These are phyloP conservation scores for Phytopythium boreale DNA, from an alignment of 352 stramenopile species.

Conservation along the genomic window DNA sequence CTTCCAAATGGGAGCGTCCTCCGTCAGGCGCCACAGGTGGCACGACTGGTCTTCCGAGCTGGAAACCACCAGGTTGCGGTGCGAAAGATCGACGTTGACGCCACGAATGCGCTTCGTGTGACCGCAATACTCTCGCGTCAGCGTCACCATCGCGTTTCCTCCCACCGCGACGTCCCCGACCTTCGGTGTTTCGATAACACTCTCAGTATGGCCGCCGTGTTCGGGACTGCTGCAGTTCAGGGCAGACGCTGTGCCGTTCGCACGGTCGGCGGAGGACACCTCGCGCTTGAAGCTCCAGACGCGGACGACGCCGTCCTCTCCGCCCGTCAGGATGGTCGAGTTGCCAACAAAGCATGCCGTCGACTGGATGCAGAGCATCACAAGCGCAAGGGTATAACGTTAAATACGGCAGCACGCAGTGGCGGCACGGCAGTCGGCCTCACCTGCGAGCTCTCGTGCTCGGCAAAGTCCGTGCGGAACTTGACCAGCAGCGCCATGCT, in stretches of 20 bases:
- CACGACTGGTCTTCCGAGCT: slow-evolving; percentile 79
- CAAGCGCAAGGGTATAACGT: background rate
- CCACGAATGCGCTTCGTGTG: slow-evolving; percentile 82
- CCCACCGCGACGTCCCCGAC: slow-evolving; percentile 57
- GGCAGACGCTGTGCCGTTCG: slow-evolving; percentile 33
- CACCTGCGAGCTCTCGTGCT: slow-evolving; percentile 64
- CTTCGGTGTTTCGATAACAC: slow-evolving; percentile 31
- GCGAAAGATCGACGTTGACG: slow-evolving; percentile 75
- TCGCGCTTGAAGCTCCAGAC: slow-evolving; percentile 62
- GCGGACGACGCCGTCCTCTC: slow-evolving; percentile 76
- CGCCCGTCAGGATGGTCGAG: slow-evolving; percentile 71
- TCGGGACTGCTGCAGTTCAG: slow-evolving; percentile 22
- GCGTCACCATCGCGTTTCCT: slow-evolving; percentile 44
- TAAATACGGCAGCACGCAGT: background rate
- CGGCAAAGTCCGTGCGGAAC: slow-evolving; percentile 80
- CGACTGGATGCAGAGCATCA: slow-evolving; percentile 24
- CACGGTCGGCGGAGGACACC: slow-evolving; percentile 44
- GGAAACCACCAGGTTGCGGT: slow-evolving; percentile 75
- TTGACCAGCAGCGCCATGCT: slow-evolving; percentile 66
- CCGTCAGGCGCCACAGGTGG: slow-evolving; percentile 76
- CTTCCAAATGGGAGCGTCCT: slow-evolving; percentile 54
- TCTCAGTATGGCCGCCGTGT: slow-evolving; percentile 17
- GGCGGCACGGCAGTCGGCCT: background rate
- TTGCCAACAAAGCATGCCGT: slow-evolving; percentile 81
- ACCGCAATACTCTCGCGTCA: slow-evolving; percentile 71